Conservation (phyloP, 148 eudicot genomes). For the Camellia sinensis region DNA sequence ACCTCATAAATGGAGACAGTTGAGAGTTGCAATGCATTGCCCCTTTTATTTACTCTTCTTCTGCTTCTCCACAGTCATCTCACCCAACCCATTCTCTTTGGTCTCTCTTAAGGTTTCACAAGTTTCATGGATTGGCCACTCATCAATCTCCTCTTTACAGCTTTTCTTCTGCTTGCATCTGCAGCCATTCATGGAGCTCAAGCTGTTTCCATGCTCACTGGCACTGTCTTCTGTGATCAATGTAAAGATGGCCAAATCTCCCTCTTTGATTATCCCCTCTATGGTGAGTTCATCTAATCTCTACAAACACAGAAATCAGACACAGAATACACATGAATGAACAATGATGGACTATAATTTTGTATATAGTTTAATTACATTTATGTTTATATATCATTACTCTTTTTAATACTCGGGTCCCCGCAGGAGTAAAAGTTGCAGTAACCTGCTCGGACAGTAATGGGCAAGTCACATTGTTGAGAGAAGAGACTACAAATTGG, state of each 20-base stretch:
- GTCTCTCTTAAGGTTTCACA: conserved; percentile 3
- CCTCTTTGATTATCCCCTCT: conserved; percentile 77
- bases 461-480: conserved; percentile 36
- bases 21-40: conserved; percentile 22
- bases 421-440: conserved; percentile 23
- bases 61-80: background rate
- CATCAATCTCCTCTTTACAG: conserved; percentile 19
- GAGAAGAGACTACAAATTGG: conserved; percentile 67
- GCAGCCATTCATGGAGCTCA: conserved; percentile 51
- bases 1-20: conserved; percentile 35
- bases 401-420: background rate
- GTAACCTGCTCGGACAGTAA: conserved; percentile 57
- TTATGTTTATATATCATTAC: background rate
- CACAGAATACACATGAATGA: background rate
- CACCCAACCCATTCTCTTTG: background rate
- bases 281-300: conserved; percentile 36
- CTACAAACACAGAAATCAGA: too few species aligned
- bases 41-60: background rate
- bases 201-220: conserved; percentile 62
- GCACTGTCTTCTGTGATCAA: conserved; percentile 91
- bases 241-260: conserved; percentile 90
- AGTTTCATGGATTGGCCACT: conserved; percentile 34
- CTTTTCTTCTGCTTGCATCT: conserved; percentile 30
- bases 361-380: background rate
- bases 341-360: background rate